These are phyloP conservation scores for Aphanomyces euteiches DNA, from an alignment of 352 stramenopile species.

Conservation along the genomic window DNA sequence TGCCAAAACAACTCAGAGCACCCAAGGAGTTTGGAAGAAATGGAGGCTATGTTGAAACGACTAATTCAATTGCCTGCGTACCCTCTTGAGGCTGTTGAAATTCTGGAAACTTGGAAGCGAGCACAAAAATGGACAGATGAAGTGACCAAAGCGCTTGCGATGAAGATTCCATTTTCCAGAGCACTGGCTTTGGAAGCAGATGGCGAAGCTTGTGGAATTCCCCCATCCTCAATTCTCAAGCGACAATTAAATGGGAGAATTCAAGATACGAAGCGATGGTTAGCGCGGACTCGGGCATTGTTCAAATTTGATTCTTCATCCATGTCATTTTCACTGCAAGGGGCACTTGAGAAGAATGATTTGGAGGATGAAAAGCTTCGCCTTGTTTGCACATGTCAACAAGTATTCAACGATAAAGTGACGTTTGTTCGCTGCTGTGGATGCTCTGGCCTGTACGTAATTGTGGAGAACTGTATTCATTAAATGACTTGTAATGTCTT, in stretches of 20 bases:
- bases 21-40: slow-evolving; percentile 14
- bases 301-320: slow-evolving; percentile 52
- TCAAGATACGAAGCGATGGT: slow-evolving; percentile 69
- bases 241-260: slow-evolving; percentile 58
- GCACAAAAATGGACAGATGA: slow-evolving; percentile 9
- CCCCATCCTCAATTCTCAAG: slow-evolving; percentile 53
- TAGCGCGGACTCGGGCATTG: slow-evolving; percentile 43
- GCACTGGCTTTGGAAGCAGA: slow-evolving; percentile 48
- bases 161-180: slow-evolving; percentile 31
- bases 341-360: background rate
- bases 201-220: slow-evolving; percentile 57
- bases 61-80: slow-evolving; percentile 52
- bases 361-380: slow-evolving; percentile 8
- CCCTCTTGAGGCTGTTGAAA: slow-evolving; percentile 46
- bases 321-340: slow-evolving; percentile 16
- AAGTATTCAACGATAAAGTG: slow-evolving; percentile 54
- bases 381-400: slow-evolving; percentile 57
- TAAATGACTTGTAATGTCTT: no score
- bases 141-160: slow-evolving; percentile 28
- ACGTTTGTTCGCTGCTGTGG: slow-evolving; percentile 47
- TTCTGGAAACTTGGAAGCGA: slow-evolving; percentile 36
- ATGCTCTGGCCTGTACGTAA: slow-evolving; percentile 38
- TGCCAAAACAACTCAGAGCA: background rate
- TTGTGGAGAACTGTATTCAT: no score
- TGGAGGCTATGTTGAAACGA: slow-evolving; percentile 33